A percentile compares a stretch with the other conserved stretches of the same genome.
Evolutionary conservation across 2,329 filamentous ascomycete genomes (phyloP).

Genomic region (Graphilbum sp.): DNA sequence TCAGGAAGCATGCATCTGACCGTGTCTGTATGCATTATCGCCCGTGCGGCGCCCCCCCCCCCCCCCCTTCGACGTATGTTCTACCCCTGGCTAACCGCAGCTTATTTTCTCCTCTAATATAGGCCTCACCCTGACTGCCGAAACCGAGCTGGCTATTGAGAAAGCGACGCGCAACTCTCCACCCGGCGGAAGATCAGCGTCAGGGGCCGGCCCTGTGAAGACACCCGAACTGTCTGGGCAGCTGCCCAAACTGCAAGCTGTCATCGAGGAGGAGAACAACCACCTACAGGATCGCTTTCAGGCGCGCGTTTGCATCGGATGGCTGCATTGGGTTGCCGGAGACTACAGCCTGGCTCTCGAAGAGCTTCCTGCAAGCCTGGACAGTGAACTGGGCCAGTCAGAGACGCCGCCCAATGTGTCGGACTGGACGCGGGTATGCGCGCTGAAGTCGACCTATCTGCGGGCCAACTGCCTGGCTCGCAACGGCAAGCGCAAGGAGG

Average conservation of each 20-base stretch:
- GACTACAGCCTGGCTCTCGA: constrained; percentile 47
- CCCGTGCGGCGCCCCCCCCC: background rate
- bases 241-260: constrained; percentile 33
- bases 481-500: constrained; percentile 34
- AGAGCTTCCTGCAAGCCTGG: constrained; percentile 47
- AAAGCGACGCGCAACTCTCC: constrained; percentile 31
- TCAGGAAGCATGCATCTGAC: constrained; percentile 82
- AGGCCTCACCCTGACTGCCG: constrained; percentile 57
- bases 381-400: constrained; percentile 31
- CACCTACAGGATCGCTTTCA: constrained; percentile 51
- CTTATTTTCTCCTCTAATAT: constrained; percentile 9
- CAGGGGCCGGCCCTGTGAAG: constrained; percentile 19
- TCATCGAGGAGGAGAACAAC: constrained; percentile 39
- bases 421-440: constrained; percentile 70
- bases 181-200: constrained; percentile 23
- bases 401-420: constrained; percentile 25
- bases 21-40: constrained; percentile 51
- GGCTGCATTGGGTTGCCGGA: constrained; percentile 65
- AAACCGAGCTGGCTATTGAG: constrained; percentile 49
- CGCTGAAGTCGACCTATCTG: constrained; percentile 63
- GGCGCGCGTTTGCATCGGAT: constrained; percentile 67
- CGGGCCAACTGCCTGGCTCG: constrained; percentile 48
- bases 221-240: constrained; percentile 28
- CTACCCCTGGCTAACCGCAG: too few relatives aligned
- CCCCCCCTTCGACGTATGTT: constrained; percentile 1